Conservation (phyloP, 176 grass and related monocot genomes). For the Phragmites australis region DNA sequence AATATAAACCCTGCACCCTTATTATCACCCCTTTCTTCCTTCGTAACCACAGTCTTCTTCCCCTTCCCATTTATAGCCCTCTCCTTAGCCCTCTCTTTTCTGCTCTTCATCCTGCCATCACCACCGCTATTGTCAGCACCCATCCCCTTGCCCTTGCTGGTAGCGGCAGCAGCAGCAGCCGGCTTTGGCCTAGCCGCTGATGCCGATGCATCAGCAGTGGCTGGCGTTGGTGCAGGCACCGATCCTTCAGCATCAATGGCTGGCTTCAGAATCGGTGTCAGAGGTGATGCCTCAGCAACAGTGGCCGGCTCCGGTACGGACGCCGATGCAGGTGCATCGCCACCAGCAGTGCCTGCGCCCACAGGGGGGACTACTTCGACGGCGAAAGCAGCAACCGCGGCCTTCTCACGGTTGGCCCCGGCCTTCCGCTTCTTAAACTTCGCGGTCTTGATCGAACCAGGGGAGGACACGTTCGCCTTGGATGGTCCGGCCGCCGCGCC, state of each 20-base stretch:
- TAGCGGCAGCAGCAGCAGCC: slow-evolving; percentile 11
- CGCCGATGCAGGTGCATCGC: slow-evolving; percentile 8
- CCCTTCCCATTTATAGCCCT: slow-evolving; percentile 2
- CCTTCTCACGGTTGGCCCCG: not conserved
- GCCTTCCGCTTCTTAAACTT: slow-evolving; percentile 36
- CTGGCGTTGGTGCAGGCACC: slow-evolving; percentile 14
- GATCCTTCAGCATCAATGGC: slow-evolving; percentile 23
- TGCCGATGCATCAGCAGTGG: slow-evolving; percentile 29
- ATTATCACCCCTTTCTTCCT: slow-evolving; percentile 10
- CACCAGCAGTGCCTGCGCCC: not conserved
- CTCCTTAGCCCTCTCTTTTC: not conserved
- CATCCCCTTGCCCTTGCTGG: slow-evolving; percentile 37
- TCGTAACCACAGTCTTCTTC: not conserved
- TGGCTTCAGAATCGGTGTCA: not conserved
- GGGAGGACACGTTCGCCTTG: slow-evolving; percentile 17
- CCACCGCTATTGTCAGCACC: slow-evolving; percentile 28
- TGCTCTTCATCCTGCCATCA: slow-evolving; percentile 9
- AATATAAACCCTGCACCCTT: slow-evolving; percentile 66
- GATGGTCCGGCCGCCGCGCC: not conserved
- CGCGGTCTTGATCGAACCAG: slow-evolving; percentile 24
- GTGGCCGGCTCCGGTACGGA: not conserved
- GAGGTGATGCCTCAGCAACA: slow-evolving; percentile 32
- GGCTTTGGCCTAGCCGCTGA: slow-evolving; percentile 10
- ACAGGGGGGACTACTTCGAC: not conserved
- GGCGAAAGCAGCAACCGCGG: not conserved